A percentile compares a stretch with the other conserved stretches of the same genome.
phyloP scores from a whole-genome alignment of 345 rosid genomes.

The Theobroma cacao region DNA sequence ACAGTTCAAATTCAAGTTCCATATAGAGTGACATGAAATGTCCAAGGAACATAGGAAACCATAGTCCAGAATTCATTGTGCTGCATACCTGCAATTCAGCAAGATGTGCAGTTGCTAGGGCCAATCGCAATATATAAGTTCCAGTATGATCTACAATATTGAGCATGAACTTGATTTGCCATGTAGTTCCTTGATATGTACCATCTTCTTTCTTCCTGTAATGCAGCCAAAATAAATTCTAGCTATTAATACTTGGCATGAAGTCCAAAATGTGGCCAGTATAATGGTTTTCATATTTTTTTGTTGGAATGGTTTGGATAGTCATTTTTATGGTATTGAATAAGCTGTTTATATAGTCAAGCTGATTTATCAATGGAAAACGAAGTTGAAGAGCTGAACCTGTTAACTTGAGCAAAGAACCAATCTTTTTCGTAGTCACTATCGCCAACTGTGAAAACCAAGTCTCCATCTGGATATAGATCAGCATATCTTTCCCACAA shows the following conservation, averaged over 20 bases:
- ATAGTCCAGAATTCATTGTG: not conserved
- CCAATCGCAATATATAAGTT: constrained; percentile 45
- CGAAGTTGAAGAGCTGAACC: constrained; percentile 36
- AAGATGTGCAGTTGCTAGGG: constrained; percentile 52
- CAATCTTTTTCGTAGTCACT: constrained; percentile 61
- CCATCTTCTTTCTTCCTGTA: constrained; percentile 47
- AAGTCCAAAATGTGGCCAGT: not conserved
- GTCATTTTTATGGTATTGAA: too few species aligned
- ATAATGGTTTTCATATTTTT: not conserved
- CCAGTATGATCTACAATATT: constrained; percentile 28
- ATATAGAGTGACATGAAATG: not conserved
- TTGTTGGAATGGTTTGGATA: too few species aligned
- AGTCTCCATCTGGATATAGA: constrained; percentile 62
- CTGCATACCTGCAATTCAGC: constrained; percentile 51
- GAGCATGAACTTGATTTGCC: constrained; percentile 59
- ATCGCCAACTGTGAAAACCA: constrained; percentile 53
- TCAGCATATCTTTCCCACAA: constrained; percentile 87
- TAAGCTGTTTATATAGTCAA: not conserved
- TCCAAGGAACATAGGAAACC: not conserved
- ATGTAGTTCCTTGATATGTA: constrained; percentile 56
- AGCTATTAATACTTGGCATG: not conserved
- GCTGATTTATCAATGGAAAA: constrained; percentile 3
- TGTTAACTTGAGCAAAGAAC: constrained; percentile 84
- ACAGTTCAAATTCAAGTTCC: not conserved
- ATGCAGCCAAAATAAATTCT: not conserved